Conservation (phyloP, 2,329 filamentous ascomycete genomes). For the Ceratocystis diversiconidia region DNA sequence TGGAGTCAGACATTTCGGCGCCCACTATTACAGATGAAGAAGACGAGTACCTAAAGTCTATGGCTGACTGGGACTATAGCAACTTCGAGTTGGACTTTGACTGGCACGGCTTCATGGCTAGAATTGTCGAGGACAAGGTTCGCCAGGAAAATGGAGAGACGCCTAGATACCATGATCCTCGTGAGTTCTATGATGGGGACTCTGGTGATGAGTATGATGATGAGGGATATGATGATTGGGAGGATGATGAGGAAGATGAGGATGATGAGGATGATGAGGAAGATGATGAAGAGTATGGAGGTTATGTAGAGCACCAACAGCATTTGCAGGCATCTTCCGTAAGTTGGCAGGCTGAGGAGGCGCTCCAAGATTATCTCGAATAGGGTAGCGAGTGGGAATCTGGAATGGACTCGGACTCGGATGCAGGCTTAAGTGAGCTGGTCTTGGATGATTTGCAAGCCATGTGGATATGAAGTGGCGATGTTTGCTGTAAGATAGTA, state of each 20-base stretch:
- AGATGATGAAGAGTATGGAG: no score
- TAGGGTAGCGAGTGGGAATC: conserved; percentile 5
- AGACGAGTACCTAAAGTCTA: conserved; percentile 22
- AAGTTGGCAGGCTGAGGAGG: conserved; percentile 3
- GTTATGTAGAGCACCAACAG: no score
- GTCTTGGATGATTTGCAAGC: not conserved
- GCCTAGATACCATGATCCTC: no score
- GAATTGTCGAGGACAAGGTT: not conserved
- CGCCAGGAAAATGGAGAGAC: not conserved
- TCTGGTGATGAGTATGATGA: not conserved
- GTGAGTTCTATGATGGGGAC: not conserved
- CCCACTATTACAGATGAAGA: conserved; percentile 19
- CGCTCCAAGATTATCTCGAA: not conserved
- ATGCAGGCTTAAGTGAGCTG: not conserved
- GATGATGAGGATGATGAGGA: not conserved
- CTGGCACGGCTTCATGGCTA: not conserved
- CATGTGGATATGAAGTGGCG: not conserved
- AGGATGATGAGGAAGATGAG: not conserved
- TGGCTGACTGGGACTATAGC: conserved; percentile 21
- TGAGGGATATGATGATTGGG: not conserved
- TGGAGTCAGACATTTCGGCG: conserved; percentile 6
- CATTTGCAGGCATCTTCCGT: no score
- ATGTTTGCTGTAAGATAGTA: no score
- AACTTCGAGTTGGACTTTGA: conserved; percentile 9
- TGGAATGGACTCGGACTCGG: not conserved